phyloP scores from a whole-genome alignment of 495 filamentous ascomycete species.

The Hyaloscypha variabilis region DNA sequence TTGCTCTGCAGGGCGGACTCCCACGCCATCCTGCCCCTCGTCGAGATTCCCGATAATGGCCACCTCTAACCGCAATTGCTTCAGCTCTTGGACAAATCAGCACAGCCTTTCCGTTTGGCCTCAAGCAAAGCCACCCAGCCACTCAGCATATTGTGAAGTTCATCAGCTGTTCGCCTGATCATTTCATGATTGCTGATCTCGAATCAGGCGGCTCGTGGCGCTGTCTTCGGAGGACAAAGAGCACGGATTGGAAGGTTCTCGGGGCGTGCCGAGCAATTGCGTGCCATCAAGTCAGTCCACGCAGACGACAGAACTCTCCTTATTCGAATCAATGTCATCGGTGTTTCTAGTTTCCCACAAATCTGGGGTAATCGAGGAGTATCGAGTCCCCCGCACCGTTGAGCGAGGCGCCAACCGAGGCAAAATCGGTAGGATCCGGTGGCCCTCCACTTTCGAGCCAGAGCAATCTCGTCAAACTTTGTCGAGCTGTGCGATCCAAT shows the following conservation, averaged over 20 bases:
- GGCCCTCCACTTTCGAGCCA: neutral
- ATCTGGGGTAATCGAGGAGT: constrained; percentile 19
- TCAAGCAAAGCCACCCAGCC: neutral
- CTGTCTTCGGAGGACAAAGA: neutral
- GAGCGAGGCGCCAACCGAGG: constrained; percentile 1
- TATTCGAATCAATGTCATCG: neutral
- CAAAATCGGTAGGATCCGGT: neutral
- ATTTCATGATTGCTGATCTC: neutral
- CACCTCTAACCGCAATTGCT: neutral
- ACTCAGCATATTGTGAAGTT: neutral
- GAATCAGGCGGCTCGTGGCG: neutral
- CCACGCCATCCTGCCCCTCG: constrained; percentile 1
- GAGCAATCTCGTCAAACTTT: neutral
- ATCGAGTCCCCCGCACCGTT: neutral
- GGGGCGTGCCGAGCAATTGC: constrained; percentile 6
- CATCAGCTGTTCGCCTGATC: constrained; percentile 8
- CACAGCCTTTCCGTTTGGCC: neutral
- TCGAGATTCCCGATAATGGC: neutral
- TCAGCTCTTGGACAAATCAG: neutral
- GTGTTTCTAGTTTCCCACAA: neutral
- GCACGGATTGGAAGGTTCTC: constrained; percentile 4
- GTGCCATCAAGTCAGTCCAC: constrained; percentile 18
- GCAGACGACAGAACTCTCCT: neutral
- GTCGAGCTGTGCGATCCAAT: no score
- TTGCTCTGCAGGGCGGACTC: neutral